These are phyloP conservation scores for Ilex paraguariensis DNA, from an alignment of 305 asterid genomes.

Conservation along the genomic window DNA sequence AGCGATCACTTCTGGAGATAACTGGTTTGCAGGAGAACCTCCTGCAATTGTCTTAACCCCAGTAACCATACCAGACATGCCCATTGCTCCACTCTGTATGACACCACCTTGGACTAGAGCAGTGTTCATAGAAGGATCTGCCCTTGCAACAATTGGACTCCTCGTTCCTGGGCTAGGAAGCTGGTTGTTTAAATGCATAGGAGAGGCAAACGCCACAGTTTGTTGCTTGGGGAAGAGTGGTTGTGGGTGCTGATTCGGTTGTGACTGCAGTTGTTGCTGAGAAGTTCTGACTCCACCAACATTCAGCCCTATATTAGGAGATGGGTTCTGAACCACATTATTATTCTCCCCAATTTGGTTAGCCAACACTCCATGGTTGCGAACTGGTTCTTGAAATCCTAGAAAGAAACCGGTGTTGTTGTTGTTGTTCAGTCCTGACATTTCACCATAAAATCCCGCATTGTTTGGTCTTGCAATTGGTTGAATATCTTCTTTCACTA, in stretches of 20 bases:
- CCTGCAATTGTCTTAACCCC: conserved; percentile 38
- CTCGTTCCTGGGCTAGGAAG: conserved; percentile 43
- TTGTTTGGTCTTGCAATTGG: conserved; percentile 26
- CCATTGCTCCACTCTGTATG: conserved; percentile 21
- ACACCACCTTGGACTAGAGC: conserved; percentile 37
- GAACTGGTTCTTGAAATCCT: conserved; percentile 53
- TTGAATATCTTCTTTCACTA: conserved; percentile 68
- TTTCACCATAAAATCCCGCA: conserved; percentile 32
- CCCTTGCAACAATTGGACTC: conserved; percentile 36
- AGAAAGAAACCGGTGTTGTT: conserved; percentile 30
- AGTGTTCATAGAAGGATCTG: conserved; percentile 31
- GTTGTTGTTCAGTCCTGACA: conserved; percentile 27
- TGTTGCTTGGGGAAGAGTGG: conserved; percentile 82
- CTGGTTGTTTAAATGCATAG: conserved; percentile 40
- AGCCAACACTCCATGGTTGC: conserved; percentile 34
- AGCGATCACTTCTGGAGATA: conserved; percentile 37
- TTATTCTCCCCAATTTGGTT: conserved; percentile 40
- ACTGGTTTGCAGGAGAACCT: conserved; percentile 56
- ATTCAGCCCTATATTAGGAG: conserved; percentile 34
- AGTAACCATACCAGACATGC: conserved; percentile 37
- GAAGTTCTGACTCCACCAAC: conserved; percentile 30
- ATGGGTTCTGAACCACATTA: conserved; percentile 28
- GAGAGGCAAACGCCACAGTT: conserved; percentile 55
- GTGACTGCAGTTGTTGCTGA: conserved; percentile 32
- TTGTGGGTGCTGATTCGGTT: conserved; percentile 39